These are phyloP conservation scores for Saksenaea oblongispora DNA, from an alignment of 371 early-diverging fungal genomes.

Conservation along the genomic window DNA sequence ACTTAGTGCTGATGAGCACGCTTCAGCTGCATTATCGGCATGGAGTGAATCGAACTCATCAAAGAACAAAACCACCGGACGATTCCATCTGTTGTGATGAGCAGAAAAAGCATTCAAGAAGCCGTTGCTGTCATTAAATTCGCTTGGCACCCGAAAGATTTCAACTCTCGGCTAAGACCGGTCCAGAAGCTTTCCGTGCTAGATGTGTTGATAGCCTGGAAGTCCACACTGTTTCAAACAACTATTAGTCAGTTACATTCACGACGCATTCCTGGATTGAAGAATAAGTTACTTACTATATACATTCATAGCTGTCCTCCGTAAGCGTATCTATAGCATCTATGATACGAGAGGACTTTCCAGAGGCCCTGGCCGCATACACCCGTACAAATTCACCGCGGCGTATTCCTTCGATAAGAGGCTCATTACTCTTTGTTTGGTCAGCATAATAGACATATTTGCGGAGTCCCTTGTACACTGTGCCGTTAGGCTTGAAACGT, in stretches of 20 bases:
- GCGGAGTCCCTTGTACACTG: background rate
- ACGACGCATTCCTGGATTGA: background rate
- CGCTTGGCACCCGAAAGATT: background rate
- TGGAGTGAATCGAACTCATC: too few species aligned
- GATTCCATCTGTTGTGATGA: too few species aligned
- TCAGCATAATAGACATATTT: conserved; percentile 11
- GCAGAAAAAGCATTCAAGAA: too few species aligned
- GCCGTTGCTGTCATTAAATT: too few species aligned
- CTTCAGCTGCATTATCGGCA: too few species aligned
- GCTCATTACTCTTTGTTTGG: too few species aligned
- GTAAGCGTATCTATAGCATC: conserved; percentile 15
- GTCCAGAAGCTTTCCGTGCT: background rate
- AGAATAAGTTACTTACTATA: background rate
- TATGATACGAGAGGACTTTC: conserved; percentile 20
- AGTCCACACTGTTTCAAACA: background rate
- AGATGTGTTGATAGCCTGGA: background rate
- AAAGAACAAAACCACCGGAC: too few species aligned
- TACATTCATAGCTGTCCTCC: conserved; percentile 5
- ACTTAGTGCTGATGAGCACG: too few species aligned
- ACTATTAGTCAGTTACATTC: background rate
- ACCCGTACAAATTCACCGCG: conserved; percentile 13
- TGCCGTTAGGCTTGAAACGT: background rate
- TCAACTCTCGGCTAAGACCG: background rate
- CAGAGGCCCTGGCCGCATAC: conserved; percentile 17
- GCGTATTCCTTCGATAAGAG: conserved; percentile 1